Conservation (phyloP, 805 yeast species). For the Spathaspora boniae region DNA sequence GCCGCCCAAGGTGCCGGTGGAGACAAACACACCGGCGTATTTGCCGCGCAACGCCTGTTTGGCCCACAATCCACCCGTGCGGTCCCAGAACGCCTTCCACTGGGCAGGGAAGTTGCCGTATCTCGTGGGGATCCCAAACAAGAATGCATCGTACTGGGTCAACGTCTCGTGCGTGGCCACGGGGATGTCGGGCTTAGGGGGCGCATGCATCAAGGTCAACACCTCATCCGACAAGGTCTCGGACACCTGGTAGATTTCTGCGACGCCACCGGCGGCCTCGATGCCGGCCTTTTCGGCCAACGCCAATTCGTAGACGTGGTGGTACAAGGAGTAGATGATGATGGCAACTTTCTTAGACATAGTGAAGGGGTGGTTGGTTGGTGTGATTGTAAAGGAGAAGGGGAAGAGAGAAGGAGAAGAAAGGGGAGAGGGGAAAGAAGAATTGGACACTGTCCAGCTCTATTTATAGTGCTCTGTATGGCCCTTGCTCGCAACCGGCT, state of each 20-base stretch:
- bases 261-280: constrained; percentile 45
- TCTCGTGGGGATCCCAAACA: constrained; percentile 82
- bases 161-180: constrained; percentile 57
- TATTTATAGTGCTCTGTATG: too few species aligned
- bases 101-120: constrained; percentile 77
- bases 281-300: constrained; percentile 66
- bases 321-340: constrained; percentile 76
- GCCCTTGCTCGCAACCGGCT: too few species aligned
- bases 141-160: constrained; percentile 63
- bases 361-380: not conserved
- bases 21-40: constrained; percentile 68
- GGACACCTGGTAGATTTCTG: constrained; percentile 61
- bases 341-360: constrained; percentile 50
- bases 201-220: constrained; percentile 15
- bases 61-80: constrained; percentile 77
- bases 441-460: too few species aligned
- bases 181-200: constrained; percentile 41
- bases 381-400: too few species aligned
- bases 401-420: not conserved
- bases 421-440: not conserved
- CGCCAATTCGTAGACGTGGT: constrained; percentile 70
- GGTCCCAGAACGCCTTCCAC: constrained; percentile 75
- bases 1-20: constrained; percentile 74
- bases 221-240: constrained; percentile 18
- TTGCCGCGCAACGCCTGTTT: constrained; percentile 67